Evolutionary conservation across 495 filamentous ascomycete species (phyloP).

Genomic region (Sporormia fimetaria): DNA sequence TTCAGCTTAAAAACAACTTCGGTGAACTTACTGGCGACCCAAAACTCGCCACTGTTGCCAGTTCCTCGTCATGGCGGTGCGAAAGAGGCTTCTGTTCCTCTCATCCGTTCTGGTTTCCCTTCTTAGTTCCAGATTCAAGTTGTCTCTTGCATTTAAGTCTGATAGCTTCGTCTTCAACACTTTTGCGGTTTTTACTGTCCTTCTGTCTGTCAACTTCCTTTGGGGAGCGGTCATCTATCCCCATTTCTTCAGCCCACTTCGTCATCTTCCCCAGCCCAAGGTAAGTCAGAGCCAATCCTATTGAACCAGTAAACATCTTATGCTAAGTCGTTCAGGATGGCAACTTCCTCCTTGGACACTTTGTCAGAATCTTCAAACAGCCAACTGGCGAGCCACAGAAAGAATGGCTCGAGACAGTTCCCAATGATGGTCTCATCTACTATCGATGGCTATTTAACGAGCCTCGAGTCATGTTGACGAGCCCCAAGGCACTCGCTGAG

Average conservation of each 20-base stretch:
- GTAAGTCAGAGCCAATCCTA: slow-evolving; percentile 31
- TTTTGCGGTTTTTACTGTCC: slow-evolving; percentile 3
- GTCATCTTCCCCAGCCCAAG: slow-evolving; percentile 16
- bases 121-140: slow-evolving; percentile 7
- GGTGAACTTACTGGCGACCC: too few species aligned
- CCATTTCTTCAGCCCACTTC: slow-evolving; percentile 53
- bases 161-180: slow-evolving; percentile 14
- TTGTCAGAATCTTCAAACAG: slow-evolving; percentile 41
- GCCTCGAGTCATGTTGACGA: slow-evolving; percentile 57
- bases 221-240: slow-evolving; percentile 45
- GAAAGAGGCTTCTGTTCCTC: slow-evolving; percentile 15
- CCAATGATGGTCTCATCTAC: slow-evolving; percentile 79
- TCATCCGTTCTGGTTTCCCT: slow-evolving; percentile 8
- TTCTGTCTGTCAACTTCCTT: slow-evolving; percentile 1
- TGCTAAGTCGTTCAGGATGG: slow-evolving; percentile 27
- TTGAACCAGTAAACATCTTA: background rate
- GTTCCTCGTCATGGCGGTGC: slow-evolving; percentile 13
- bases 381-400: slow-evolving; percentile 50
- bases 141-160: background rate
- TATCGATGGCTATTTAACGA: slow-evolving; percentile 58
- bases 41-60: too few species aligned
- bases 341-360: slow-evolving; percentile 45
- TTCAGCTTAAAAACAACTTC: too few species aligned
- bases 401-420: slow-evolving; percentile 62
- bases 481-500: slow-evolving; percentile 48